Percentiles rank a stretch among this genome's conserved stretches.
phyloP scores from a whole-genome alignment of 495 filamentous ascomycete species.

The Clavariopsis aquatica region DNA sequence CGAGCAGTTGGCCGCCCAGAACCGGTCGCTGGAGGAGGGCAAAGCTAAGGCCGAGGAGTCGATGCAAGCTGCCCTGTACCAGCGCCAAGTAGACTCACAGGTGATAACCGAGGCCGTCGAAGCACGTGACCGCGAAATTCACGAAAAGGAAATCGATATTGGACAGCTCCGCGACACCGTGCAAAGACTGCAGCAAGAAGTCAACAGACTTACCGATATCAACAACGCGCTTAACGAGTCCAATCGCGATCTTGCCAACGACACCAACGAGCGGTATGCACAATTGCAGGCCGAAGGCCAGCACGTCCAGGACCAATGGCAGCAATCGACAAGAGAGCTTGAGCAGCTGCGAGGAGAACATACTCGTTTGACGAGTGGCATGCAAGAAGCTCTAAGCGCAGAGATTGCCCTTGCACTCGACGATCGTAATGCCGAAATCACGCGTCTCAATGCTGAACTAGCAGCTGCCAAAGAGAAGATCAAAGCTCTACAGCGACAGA shows the following conservation, averaged over 20 bases:
- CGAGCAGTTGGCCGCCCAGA: slow-evolving; percentile 79
- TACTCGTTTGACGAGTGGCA: slow-evolving; percentile 58
- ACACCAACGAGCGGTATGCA: slow-evolving; percentile 64
- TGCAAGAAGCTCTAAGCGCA: slow-evolving; percentile 63
- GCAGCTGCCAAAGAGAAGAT: slow-evolving; percentile 77
- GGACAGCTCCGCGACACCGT: slow-evolving; percentile 74
- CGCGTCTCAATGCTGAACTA: slow-evolving; percentile 72
- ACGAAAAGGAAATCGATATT: slow-evolving; percentile 73
- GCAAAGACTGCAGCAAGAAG: slow-evolving; percentile 75
- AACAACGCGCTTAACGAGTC: slow-evolving; percentile 72
- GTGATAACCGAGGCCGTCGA: slow-evolving; percentile 59
- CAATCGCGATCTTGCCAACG: slow-evolving; percentile 65
- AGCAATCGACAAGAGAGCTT: slow-evolving; percentile 58
- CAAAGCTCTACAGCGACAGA: slow-evolving; percentile 76
- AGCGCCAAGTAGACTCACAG: slow-evolving; percentile 58
- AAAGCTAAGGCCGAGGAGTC: slow-evolving; percentile 66
- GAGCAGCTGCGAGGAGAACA: slow-evolving; percentile 62
- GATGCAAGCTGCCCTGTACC: slow-evolving; percentile 51
- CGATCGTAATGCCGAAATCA: slow-evolving; percentile 78
- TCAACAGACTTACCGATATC: slow-evolving; percentile 67
- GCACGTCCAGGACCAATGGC: slow-evolving; percentile 53
- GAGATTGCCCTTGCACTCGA: slow-evolving; percentile 62
- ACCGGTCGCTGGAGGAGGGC: slow-evolving; percentile 71
- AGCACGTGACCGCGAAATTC: slow-evolving; percentile 56
- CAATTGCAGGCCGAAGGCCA: slow-evolving; percentile 56